Conservation (phyloP, 225 moss, liverwort and hornwort genomes). For the Thuidium tamariscinum region DNA sequence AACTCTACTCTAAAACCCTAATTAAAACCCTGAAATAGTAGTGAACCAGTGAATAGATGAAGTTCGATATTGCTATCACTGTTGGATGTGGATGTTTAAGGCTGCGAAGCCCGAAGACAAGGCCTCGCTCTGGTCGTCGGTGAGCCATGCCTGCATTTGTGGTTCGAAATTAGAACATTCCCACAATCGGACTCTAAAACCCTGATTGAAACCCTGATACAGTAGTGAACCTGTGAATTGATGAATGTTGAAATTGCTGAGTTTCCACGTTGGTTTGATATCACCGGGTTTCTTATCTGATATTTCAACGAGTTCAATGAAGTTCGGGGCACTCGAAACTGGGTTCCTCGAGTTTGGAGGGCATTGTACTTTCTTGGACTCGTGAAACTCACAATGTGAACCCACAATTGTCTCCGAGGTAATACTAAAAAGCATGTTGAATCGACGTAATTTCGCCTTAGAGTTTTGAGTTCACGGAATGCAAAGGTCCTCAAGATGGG, state of each 20-base stretch:
- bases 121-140: slow-evolving; percentile 38
- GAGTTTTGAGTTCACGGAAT: neutral
- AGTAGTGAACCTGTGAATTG: neutral
- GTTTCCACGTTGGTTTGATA: neutral
- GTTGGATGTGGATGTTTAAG: neutral
- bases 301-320: neutral
- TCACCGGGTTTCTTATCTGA: neutral
- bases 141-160: neutral
- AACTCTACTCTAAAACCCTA: neutral
- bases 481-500: neutral
- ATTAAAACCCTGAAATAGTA: neutral
- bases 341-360: neutral
- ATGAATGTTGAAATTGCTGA: neutral
- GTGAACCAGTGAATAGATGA: neutral
- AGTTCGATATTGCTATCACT: neutral
- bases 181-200: neutral
- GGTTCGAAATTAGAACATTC: neutral
- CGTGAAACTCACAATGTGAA: neutral
- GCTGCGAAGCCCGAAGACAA: slow-evolving; percentile 24
- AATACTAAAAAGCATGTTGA: neutral
- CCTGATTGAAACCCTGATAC: neutral
- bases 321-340: no score
- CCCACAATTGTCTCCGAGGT: neutral
- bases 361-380: neutral
- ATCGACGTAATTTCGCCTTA: neutral